These are phyloP conservation scores for Colletotrichum cuscutae DNA, from an alignment of 2,329 filamentous ascomycete species.

Conservation along the genomic window DNA sequence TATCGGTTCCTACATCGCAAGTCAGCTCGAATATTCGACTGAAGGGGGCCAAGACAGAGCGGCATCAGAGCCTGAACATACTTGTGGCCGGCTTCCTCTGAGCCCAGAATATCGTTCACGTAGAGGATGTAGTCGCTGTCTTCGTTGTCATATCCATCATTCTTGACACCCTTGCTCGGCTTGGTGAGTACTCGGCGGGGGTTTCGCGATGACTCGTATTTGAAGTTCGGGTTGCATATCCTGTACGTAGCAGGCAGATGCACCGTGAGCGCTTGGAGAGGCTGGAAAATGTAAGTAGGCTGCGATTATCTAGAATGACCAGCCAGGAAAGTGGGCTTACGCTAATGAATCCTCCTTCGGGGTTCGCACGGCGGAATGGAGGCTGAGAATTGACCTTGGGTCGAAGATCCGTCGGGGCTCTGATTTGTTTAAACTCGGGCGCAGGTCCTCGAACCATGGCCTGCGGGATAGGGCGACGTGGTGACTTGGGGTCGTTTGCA, in stretches of 20 bases:
- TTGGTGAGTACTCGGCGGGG: constrained; percentile 96
- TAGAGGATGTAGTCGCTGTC: constrained; percentile 99
- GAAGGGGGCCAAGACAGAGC: neutral
- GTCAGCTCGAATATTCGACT: constrained; percentile 29
- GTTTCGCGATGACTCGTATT: constrained; percentile 98
- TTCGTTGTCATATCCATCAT: constrained; percentile 98
- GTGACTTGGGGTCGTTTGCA: constrained; percentile 64
- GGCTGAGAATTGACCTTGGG: constrained; percentile 89
- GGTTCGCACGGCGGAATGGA: constrained; percentile 90
- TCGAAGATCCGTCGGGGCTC: constrained; percentile 77
- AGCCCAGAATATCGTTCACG: constrained; percentile 97
- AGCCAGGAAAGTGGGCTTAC: constrained; percentile 60
- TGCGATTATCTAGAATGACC: neutral
- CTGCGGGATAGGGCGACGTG: constrained; percentile 61
- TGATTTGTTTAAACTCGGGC: constrained; percentile 87
- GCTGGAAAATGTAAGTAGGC: constrained; percentile 63
- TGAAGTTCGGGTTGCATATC: constrained; percentile 97
- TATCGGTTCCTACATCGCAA: constrained; percentile 79
- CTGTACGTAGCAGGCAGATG: constrained; percentile 95
- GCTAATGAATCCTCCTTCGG: constrained; percentile 97
- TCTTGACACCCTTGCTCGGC: constrained; percentile 97
- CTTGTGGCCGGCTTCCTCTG: constrained; percentile 98
- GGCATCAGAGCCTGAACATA: constrained; percentile 52
- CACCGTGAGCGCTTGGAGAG: constrained; percentile 92
- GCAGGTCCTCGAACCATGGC: constrained; percentile 72